Evolutionary conservation across 345 rosid genomes (phyloP).

Genomic region (Acer campestre): DNA sequence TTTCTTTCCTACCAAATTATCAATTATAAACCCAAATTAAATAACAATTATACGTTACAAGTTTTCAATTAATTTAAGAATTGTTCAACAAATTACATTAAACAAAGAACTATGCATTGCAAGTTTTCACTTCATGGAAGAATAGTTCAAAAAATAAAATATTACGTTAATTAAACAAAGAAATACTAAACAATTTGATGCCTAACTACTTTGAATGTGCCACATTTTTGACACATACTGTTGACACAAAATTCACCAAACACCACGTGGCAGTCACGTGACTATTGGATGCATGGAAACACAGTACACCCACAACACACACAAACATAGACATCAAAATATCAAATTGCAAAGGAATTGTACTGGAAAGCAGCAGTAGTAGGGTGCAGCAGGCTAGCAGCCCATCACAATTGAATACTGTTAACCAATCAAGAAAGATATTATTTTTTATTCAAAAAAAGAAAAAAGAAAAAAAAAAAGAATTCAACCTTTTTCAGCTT

Average conservation of each 20-base stretch:
- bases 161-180: neutral
- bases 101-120: neutral
- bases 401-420: neutral
- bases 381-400: neutral
- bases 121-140: neutral
- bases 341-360: neutral
- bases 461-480: neutral
- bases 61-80: neutral
- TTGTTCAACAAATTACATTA: neutral
- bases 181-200: no score
- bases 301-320: neutral
- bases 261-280: neutral
- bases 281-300: neutral
- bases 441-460: no score
- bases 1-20: neutral
- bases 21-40: neutral
- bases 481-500: neutral
- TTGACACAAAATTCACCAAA: neutral
- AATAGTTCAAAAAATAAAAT: neutral
- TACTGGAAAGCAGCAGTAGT: neutral
- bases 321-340: neutral
- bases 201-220: neutral
- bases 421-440: neutral
- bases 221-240: neutral
- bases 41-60: neutral